Evolutionary conservation across 1,284 basidiomycete genomes (phyloP).

Genomic region (Ganoderma resinaceum): DNA sequence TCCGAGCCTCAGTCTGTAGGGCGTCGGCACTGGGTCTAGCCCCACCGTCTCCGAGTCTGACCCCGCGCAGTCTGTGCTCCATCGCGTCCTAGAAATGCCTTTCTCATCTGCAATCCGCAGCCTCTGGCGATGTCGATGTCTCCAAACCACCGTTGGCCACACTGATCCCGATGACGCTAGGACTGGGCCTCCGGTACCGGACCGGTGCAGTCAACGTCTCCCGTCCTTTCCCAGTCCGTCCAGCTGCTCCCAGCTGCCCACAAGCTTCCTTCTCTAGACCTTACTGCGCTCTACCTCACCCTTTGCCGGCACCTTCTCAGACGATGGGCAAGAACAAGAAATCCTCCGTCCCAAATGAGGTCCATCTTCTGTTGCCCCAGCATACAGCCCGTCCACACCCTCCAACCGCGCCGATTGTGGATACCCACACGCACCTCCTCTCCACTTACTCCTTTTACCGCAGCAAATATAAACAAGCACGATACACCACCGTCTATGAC

Average conservation of each 20-base stretch:
- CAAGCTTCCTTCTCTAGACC: not conserved
- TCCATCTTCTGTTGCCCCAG: conserved; percentile 37
- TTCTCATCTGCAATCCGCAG: not conserved
- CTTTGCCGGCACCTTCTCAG: not conserved
- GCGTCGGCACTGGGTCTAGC: too few relatives aligned
- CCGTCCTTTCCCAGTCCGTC: not conserved
- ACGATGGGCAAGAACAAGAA: conserved; percentile 45
- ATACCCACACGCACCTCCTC: conserved; percentile 82
- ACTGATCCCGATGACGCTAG: not conserved
- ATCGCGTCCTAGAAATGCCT: not conserved
- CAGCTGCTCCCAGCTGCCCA: not conserved
- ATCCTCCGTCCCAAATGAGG: conserved; percentile 35
- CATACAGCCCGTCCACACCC: conserved; percentile 31
- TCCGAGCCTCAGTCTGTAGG: too few relatives aligned
- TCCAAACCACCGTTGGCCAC: not conserved
- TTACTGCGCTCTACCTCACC: not conserved
- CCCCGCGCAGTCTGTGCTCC: not conserved
- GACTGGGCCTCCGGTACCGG: not conserved
- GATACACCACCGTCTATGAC: conserved; percentile 61
- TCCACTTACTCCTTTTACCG: conserved; percentile 72
- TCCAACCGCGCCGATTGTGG: conserved; percentile 57
- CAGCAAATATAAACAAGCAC: conserved; percentile 60
- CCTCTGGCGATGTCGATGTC: not conserved
- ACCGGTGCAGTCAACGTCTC: not conserved
- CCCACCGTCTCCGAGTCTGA: too few relatives aligned